Percentiles rank a stretch among this genome's conserved stretches.
phyloP scores from a whole-genome alignment of 768 basidiomycete genomes.

The Leccinum subtestaceum region DNA sequence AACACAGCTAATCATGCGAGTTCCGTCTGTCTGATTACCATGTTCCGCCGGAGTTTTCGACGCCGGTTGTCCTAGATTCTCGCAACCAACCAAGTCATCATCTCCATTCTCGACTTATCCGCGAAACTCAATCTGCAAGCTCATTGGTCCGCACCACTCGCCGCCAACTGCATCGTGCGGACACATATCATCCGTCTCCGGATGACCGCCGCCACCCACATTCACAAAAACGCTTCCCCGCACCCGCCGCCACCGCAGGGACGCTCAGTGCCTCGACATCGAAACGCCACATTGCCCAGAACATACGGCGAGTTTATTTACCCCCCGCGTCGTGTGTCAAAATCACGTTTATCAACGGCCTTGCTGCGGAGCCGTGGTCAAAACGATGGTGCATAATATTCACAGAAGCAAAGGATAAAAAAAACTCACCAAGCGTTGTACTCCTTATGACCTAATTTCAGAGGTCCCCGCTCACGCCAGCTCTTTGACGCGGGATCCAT shows the following conservation, averaged over 20 bases:
- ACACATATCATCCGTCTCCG: not conserved
- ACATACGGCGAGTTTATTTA: constrained; percentile 7
- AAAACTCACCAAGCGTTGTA: not conserved
- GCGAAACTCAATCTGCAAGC: not conserved
- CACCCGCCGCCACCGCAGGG: constrained; percentile 27
- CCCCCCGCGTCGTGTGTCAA: constrained; percentile 8
- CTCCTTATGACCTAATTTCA: not conserved
- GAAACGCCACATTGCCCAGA: constrained; percentile 10
- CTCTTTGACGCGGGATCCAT: not conserved
- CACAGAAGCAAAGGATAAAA: not conserved
- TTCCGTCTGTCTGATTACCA: not conserved
- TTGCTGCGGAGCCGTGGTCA: not conserved
- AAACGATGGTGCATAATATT: not conserved
- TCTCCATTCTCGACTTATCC: not conserved
- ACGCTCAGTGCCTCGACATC: not conserved
- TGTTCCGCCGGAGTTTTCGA: not conserved
- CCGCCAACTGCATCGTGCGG: not conserved
- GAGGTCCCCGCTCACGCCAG: too few species aligned
- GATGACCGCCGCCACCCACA: constrained; percentile 7
- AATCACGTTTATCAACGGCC: constrained; percentile 1
- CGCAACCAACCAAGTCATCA: not conserved
- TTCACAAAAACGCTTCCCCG: constrained; percentile 12
- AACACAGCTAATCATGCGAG: not conserved
- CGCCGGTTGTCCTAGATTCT: not conserved
- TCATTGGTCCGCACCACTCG: not conserved